phyloP scores from a whole-genome alignment of 345 rosid genomes.

The Populus pruinosa region DNA sequence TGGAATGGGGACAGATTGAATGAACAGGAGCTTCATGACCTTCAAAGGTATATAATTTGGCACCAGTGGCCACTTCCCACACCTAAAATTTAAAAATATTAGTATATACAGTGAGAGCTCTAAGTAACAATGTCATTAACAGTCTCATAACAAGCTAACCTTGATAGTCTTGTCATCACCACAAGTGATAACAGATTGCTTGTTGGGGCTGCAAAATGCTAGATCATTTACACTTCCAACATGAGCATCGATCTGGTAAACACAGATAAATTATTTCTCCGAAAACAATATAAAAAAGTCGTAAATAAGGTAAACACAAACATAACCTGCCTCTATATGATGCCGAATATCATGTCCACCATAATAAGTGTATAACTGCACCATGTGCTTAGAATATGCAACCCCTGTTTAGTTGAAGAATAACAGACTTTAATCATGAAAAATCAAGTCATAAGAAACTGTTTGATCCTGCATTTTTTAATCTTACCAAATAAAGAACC shows the following conservation, averaged over 20 bases:
- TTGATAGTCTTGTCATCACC: constrained; percentile 78
- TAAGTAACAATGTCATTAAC: not conserved
- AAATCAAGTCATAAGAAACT: not conserved
- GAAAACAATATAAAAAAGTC: not conserved
- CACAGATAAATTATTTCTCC: not conserved
- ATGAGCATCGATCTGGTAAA: constrained; percentile 69
- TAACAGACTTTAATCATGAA: not conserved
- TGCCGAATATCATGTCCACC: constrained; percentile 25
- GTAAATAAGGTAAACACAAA: not conserved
- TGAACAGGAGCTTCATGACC: constrained; percentile 73
- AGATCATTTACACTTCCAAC: constrained; percentile 73
- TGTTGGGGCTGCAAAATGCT: constrained; percentile 53
- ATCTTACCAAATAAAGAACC: constrained; percentile 43
- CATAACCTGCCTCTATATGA: constrained; percentile 36
- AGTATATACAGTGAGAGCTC: not conserved
- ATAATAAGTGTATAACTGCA: constrained; percentile 36
- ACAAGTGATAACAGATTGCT: constrained; percentile 62
- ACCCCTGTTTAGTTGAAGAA: constrained; percentile 32
- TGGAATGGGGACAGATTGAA: constrained; percentile 64
- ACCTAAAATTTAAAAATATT: constrained; percentile 36
- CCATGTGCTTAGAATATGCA: constrained; percentile 42
- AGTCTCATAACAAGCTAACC: constrained; percentile 37
- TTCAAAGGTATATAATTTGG: constrained; percentile 52
- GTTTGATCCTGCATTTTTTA: not conserved
- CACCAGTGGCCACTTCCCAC: constrained; percentile 57